phyloP scores from a whole-genome alignment of 345 rosid genomes.

The Geranium rotundifolium region DNA sequence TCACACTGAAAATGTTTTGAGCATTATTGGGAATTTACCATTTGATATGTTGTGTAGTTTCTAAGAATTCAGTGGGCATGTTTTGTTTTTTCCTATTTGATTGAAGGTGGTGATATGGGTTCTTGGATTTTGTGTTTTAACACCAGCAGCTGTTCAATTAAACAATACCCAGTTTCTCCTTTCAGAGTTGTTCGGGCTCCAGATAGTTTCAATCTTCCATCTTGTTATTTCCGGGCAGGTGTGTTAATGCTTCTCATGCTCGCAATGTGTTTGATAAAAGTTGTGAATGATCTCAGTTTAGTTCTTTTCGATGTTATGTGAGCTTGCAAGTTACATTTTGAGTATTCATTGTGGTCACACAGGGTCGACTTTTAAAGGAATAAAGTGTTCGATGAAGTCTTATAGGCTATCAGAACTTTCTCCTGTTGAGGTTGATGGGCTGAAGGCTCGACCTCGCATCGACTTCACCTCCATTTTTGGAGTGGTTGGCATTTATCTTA shows the following conservation, averaged over 20 bases:
- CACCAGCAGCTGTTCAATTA: constrained; percentile 12
- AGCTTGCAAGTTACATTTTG: background rate
- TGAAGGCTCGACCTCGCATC: constrained; percentile 76
- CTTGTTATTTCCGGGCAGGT: constrained; percentile 6
- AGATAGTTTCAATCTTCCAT: background rate
- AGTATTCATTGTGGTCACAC: background rate
- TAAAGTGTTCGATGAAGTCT: constrained; percentile 65
- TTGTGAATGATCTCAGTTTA: background rate
- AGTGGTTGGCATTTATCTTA: constrained; percentile 22
- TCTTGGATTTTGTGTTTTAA: constrained; percentile 13
- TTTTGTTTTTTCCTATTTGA: constrained; percentile 1
- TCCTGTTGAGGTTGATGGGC: constrained; percentile 33
- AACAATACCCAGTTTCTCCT: constrained; percentile 10
- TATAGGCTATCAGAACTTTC: constrained; percentile 56
- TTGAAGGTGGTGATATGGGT: constrained; percentile 25
- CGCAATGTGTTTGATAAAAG: no score
- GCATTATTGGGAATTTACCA: no score
- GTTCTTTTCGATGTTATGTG: background rate
- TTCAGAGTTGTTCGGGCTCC: background rate
- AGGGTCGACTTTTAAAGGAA: constrained; percentile 16
- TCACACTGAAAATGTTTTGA: no score
- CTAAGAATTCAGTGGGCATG: no score
- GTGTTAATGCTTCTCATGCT: background rate
- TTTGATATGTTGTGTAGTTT: no score
- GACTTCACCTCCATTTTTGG: constrained; percentile 71